Evolutionary conservation across 371 early-diverging fungal genomes (phyloP).

Genomic region (Saksenaea vasiformis): DNA sequence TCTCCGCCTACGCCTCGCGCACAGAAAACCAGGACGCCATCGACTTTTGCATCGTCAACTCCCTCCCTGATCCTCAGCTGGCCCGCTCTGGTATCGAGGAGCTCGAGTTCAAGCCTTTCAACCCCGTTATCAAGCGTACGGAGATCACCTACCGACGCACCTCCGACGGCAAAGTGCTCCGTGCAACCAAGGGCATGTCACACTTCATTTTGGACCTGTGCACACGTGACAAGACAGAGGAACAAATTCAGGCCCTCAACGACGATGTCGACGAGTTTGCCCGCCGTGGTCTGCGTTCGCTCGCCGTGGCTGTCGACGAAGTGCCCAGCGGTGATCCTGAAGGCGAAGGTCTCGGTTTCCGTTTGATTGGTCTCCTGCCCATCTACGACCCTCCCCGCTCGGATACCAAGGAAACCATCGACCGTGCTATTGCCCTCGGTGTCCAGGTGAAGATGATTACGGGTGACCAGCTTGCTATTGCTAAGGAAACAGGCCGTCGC

Average conservation of each 20-base stretch:
- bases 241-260: constrained; percentile 56
- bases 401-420: constrained; percentile 84
- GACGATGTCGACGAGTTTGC: constrained; percentile 80
- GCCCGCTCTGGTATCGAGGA: constrained; percentile 72
- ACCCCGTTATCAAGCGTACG: constrained; percentile 89
- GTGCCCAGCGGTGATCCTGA: constrained; percentile 53
- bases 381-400: constrained; percentile 91
- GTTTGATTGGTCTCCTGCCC: constrained; percentile 69
- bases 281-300: constrained; percentile 83
- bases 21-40: constrained; percentile 81
- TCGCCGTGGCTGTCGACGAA: constrained; percentile 76
- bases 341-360: constrained; percentile 56
- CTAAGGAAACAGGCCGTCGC: constrained; percentile 83
- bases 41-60: constrained; percentile 75
- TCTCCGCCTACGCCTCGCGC: constrained; percentile 72
- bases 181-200: constrained; percentile 79
- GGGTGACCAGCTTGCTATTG: constrained; percentile 94
- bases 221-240: constrained; percentile 69
- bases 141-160: constrained; percentile 72
- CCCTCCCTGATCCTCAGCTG: constrained; percentile 56
- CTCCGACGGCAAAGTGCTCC: constrained; percentile 63
- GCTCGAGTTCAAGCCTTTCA: constrained; percentile 85
- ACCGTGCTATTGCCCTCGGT: constrained; percentile 84
- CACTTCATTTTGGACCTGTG: constrained; percentile 73
- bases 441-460: constrained; percentile 96